Base-by-base conservation (phyloP, 208 protist genomes). In the Crithidia mellificae region DNA sequence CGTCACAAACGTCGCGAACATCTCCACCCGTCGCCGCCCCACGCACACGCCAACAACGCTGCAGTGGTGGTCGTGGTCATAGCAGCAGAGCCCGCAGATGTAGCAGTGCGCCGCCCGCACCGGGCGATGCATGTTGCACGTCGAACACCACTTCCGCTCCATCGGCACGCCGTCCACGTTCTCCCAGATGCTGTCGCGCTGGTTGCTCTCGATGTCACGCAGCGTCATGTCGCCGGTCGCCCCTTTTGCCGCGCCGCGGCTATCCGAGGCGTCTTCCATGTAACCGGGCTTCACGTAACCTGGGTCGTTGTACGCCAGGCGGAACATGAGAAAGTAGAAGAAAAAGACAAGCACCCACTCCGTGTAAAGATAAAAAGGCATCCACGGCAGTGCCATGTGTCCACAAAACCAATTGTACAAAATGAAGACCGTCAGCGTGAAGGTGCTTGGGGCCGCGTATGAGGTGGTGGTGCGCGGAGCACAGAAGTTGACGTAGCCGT, bases 31-130 rank as follows among this genome's bases (percentile, higher is more conserved):
- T 7, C 93, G 83, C 6, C 79, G 63, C 0, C 91, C 93, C 6
- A 97, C 85, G 70, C 91, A 96, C 14, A 78, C 79, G 20, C 91
- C 93, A 39, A 95, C 66, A 15, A 96, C 86, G 56, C 66, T 74
- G 72, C 93, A 97, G 74, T 97, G 93, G 54, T 97, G 93, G 58
- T 97, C 93, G 67, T 94, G 88, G 24, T 95, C 83, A 53, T 80
- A 70, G 62, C 89, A 82, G 67, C 93, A 97, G 29, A 95, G 59
- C 2, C 87, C 91, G 67, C 93, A 97, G 36, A 86, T 68, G 65
- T 94, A 96, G 73, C 93, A 97, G 71, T 97, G 93, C 15, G 91
- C 85, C 14, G 93, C 93, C 4, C 93, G 88, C 30, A 80, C 39
- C 8, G 93, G 93, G 17, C 91, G 79, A 67, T 94, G 67, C 68